Evolutionary conservation across 768 basidiomycete genomes (phyloP), one percentile per base, ranked within the genome.

Genomic region (Mycena maculata): DNA sequence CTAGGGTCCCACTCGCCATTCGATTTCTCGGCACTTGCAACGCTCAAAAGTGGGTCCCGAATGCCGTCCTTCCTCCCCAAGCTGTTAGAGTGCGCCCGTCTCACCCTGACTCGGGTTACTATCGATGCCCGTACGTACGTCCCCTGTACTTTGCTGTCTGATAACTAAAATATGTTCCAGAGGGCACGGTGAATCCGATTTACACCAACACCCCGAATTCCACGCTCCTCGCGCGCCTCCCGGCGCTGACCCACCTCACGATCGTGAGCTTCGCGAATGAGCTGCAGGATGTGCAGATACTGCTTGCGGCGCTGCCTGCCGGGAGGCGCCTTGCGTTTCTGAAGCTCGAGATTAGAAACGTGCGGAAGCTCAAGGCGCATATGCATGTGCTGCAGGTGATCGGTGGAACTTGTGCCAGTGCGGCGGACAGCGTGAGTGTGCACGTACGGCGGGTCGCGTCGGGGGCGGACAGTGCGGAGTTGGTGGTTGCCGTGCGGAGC

Each of bases 231-330:
- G 50, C 39, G 2, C 20, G 20, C 4, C 38, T 65, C 42, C 49
- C 57, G 5, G 64, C 42, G 8, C 44, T 65, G 18, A 53, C 48
- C 3, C 28, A 65, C 16, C 57, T 65, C 9, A 65, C 57, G 18
- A 4, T 65, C 28, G 6, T 13, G 20, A 47, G 25, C 42, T 22
- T 18, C 15, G 23, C 20, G 25, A 20, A 28, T 16, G 12, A 41
- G 12, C 42, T 23, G 11, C 25, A 18, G 9, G 57, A 60, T 42
- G 56, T 27, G 12, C 57, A 47, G 25, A 25, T 36, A 18, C 41
- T 60, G n/a, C 64, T 60, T 12, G 47, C 41, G 1, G n/a, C 18
- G 2, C 41, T 60, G 18, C 49, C 56, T 9, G 13, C 30, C 2
- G 3, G n/a, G 0, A 52, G 27, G 20, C 16, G 18, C 9, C 57